Percentiles rank a stretch among this genome's conserved stretches.
Evolutionary conservation across 2,329 filamentous ascomycete genomes (phyloP).

Genomic region (Mollisiaceae sp.): DNA sequence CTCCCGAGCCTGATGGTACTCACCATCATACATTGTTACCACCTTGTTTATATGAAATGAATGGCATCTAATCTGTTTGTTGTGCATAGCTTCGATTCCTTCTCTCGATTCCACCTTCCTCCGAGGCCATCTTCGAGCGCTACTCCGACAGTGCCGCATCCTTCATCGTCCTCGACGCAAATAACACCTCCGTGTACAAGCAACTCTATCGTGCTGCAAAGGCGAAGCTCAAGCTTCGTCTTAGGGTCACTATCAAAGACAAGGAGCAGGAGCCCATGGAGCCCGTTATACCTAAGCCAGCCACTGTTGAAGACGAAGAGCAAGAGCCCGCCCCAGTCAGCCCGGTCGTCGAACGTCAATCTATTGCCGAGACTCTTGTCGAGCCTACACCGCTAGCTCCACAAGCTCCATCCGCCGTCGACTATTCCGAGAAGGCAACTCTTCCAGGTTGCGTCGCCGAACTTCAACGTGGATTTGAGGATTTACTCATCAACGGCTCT

Average conservation of each 20-base stretch:
- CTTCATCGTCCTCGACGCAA: slow-evolving; percentile 79
- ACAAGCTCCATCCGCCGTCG: slow-evolving; percentile 15
- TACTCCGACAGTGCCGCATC: slow-evolving; percentile 90
- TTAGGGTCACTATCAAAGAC: slow-evolving; percentile 66
- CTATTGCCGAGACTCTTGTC: slow-evolving; percentile 15
- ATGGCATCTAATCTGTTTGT: slow-evolving; percentile 32
- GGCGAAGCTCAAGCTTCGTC: slow-evolving; percentile 95
- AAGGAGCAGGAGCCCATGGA: slow-evolving; percentile 34
- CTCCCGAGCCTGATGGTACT: slow-evolving; percentile 23
- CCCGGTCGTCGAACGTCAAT: slow-evolving; percentile 23
- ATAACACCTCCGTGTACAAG: slow-evolving; percentile 87
- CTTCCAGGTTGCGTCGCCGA: slow-evolving; percentile 33
- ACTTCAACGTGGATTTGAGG: slow-evolving; percentile 39
- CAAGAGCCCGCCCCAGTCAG: slow-evolving; percentile 39
- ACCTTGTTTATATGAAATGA: background rate
- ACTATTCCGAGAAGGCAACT: slow-evolving; percentile 25
- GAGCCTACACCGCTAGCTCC: slow-evolving; percentile 17
- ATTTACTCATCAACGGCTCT: slow-evolving; percentile 36
- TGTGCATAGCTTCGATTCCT: slow-evolving; percentile 67
- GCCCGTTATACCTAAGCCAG: slow-evolving; percentile 41
- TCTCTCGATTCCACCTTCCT: slow-evolving; percentile 67
- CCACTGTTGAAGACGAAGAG: slow-evolving; percentile 57
- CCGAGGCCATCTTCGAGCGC: slow-evolving; percentile 77
- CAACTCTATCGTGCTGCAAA: slow-evolving; percentile 96
- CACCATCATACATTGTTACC: background rate